Evolutionary conservation across 768 basidiomycete species (phyloP).

Genomic region (Boletus rufocinnamomeus): DNA sequence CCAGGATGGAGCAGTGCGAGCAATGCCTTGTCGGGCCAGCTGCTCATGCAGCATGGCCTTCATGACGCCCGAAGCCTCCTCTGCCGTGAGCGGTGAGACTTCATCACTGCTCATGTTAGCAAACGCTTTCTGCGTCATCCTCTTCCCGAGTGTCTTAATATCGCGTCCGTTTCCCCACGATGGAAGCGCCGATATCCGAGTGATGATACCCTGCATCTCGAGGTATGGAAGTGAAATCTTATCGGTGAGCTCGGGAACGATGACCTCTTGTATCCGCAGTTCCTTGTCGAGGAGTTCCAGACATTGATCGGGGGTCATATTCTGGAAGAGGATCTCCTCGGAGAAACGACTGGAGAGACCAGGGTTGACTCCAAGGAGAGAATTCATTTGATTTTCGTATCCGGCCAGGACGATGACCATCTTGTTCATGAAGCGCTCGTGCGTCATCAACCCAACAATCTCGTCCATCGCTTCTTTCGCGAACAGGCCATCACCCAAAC

Average conservation of each 20-base stretch:
- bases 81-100: not conserved
- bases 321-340: not conserved
- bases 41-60: not conserved
- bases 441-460: not conserved
- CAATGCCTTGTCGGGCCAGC: not conserved
- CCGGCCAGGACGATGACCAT: not conserved
- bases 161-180: not conserved
- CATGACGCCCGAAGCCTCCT: not conserved
- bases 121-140: not conserved
- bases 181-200: not conserved
- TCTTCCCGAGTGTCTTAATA: not conserved
- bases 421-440: not conserved
- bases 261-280: not conserved
- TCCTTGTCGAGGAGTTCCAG: not conserved
- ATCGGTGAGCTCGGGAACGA: not conserved
- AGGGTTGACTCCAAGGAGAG: not conserved
- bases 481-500: not conserved
- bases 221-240: not conserved
- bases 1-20: not conserved
- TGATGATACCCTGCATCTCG: not conserved
- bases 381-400: not conserved
- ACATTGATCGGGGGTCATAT: not conserved
- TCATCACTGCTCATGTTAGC: not conserved
- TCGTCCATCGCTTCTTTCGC: not conserved
- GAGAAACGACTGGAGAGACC: not conserved